A percentile compares a stretch with the other conserved stretches of the same genome.
These are phyloP conservation scores for Thielaviopsis musarum DNA, from an alignment of 2,329 filamentous ascomycete genomes.

Conservation along the genomic window DNA sequence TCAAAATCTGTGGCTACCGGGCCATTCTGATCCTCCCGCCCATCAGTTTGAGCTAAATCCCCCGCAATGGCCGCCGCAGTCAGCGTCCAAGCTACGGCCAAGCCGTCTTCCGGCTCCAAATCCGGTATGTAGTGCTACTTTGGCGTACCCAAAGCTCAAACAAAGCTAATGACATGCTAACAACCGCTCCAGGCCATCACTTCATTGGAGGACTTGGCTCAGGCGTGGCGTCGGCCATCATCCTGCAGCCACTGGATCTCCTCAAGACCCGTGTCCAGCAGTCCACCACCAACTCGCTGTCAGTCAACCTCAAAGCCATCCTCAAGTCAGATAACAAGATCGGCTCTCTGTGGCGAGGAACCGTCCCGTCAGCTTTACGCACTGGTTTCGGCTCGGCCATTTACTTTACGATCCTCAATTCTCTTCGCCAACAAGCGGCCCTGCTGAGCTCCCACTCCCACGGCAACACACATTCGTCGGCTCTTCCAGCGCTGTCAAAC, in stretches of 20 bases:
- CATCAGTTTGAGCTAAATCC: background rate
- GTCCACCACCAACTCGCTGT: conserved; percentile 53
- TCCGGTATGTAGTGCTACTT: conserved; percentile 4
- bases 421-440: conserved; percentile 36
- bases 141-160: background rate
- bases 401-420: conserved; percentile 82
- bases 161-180: background rate
- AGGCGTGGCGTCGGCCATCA: conserved; percentile 71
- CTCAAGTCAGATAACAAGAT: conserved; percentile 41
- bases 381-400: conserved; percentile 86
- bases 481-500: conserved; percentile 67
- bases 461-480: conserved; percentile 36
- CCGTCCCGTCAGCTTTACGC: conserved; percentile 77
- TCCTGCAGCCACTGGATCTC: conserved; percentile 88
- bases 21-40: background rate
- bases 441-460: background rate
- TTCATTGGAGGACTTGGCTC: conserved; percentile 79
- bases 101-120: conserved; percentile 9
- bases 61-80: conserved; percentile 2
- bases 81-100: background rate
- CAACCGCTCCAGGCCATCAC: conserved; percentile 48
- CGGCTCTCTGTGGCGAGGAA: conserved; percentile 76
- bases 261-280: conserved; percentile 95
- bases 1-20: background rate
- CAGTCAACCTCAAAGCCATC: conserved; percentile 43